Evolutionary conservation across 2,329 filamentous ascomycete genomes (phyloP).

Genomic region (Trichoderma sp.): DNA sequence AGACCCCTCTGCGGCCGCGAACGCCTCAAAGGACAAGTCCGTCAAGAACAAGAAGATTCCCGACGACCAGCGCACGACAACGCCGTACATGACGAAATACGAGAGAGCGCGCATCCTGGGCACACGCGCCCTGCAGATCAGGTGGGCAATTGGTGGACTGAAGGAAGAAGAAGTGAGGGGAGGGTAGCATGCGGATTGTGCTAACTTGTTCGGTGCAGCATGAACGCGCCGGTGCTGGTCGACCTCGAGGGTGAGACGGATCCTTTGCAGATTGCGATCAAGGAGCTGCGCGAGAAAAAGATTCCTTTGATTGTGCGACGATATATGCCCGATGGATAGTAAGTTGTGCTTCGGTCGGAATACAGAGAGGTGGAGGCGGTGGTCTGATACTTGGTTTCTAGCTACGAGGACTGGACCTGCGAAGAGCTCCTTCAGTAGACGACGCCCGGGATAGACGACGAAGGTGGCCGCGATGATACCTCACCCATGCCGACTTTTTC

Average conservation of each 20-base stretch:
- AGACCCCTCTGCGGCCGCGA: slow-evolving; percentile 62
- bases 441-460: not conserved
- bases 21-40: slow-evolving; percentile 58
- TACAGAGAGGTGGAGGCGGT: not conserved
- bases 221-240: slow-evolving; percentile 96
- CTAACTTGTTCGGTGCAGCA: slow-evolving; percentile 56
- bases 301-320: slow-evolving; percentile 92
- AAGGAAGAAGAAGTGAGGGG: no score
- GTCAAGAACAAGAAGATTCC: slow-evolving; percentile 85
- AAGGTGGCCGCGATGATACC: not conserved
- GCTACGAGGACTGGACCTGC: slow-evolving; percentile 99
- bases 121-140: slow-evolving; percentile 92
- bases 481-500: not conserved
- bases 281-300: slow-evolving; percentile 98
- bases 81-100: slow-evolving; percentile 99
- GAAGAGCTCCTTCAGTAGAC: slow-evolving; percentile 78
- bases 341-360: slow-evolving; percentile 47
- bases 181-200: slow-evolving; percentile 20
- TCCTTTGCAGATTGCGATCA: slow-evolving; percentile 94
- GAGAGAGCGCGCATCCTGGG: slow-evolving; percentile 92
- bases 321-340: slow-evolving; percentile 96
- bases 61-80: slow-evolving; percentile 84
- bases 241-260: slow-evolving; percentile 98
- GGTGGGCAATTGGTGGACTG: slow-evolving; percentile 59
- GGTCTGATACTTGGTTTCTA: slow-evolving; percentile 42